phyloP scores from a whole-genome alignment of 345 rosid species.

The Viola odorata region DNA sequence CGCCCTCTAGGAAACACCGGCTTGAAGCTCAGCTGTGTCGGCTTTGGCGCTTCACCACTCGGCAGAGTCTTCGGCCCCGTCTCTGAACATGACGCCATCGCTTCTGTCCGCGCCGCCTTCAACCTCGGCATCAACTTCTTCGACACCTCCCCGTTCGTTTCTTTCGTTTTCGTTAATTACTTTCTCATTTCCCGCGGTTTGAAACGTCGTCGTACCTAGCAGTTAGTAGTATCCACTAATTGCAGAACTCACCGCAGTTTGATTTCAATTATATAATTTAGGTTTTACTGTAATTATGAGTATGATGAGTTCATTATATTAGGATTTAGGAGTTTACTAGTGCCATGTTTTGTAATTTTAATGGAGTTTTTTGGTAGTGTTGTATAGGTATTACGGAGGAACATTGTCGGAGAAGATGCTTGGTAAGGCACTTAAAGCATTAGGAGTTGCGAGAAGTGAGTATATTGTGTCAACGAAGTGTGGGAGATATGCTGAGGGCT shows the following conservation, averaged over 20 bases:
- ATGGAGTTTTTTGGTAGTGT: no score
- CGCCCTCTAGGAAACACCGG: conserved; percentile 16
- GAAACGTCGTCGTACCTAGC: no score
- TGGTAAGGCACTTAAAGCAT: conserved; percentile 71
- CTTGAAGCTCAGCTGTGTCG: conserved; percentile 49
- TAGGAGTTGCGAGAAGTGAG: conserved; percentile 61
- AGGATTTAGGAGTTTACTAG: no score
- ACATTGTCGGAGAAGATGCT: conserved; percentile 93
- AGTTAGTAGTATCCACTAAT: no score
- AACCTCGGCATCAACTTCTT: conserved; percentile 88
- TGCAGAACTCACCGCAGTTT: no score
- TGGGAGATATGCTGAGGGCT: conserved; percentile 75
- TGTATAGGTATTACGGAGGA: conserved; percentile 69
- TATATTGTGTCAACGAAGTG: conserved; percentile 85
- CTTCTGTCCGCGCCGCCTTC: conserved; percentile 75
- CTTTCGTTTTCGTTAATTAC: not conserved
- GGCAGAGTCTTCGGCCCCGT: conserved; percentile 84
- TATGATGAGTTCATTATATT: no score
- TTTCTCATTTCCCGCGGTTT: not conserved
- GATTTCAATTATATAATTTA: no score
- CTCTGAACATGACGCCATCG: conserved; percentile 69
- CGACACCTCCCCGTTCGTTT: conserved; percentile 87
- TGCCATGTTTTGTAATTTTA: no score
- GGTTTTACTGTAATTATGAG: no score
- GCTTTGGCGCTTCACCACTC: conserved; percentile 92